phyloP scores from a whole-genome alignment of 495 filamentous ascomycete species.

The Xylaria palmicola region DNA sequence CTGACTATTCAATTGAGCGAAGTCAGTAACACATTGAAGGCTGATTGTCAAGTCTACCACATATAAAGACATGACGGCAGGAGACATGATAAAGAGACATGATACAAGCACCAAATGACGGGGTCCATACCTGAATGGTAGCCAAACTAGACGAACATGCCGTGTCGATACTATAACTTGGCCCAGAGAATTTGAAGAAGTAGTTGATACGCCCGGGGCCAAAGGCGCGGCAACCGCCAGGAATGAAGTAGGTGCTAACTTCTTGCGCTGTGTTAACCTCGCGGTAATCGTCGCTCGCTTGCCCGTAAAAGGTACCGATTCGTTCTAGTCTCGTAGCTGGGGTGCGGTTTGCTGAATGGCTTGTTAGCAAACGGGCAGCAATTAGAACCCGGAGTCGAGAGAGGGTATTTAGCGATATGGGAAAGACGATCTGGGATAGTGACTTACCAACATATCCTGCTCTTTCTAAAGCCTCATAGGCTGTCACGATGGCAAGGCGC shows the following conservation, averaged over 20 bases:
- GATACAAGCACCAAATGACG: no score
- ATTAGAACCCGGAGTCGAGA: no score
- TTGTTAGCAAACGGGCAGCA: no score
- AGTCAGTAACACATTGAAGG: no score
- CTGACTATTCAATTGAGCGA: no score
- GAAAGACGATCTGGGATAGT: no score
- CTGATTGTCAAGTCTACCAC: no score
- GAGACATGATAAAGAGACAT: no score
- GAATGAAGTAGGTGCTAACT: not conserved
- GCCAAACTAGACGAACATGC: constrained; percentile 54
- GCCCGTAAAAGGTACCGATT: constrained; percentile 25
- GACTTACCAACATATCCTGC: not conserved
- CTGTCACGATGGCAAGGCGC: constrained; percentile 41
- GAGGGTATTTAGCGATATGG: no score
- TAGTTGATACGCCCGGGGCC: constrained; percentile 36
- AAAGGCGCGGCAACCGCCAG: constrained; percentile 18
- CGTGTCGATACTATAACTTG: constrained; percentile 52
- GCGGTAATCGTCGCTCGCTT: constrained; percentile 16
- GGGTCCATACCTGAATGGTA: constrained; percentile 44
- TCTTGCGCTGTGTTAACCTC: not conserved
- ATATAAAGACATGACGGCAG: no score
- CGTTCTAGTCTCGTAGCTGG: not conserved
- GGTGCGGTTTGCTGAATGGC: no score
- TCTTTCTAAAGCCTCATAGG: constrained; percentile 48
- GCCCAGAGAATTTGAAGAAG: constrained; percentile 54